Evolutionary conservation across 73 alveolate species (phyloP), one percentile per base, ranked within the genome.

Genomic region (Paramecium bursaria): DNA sequence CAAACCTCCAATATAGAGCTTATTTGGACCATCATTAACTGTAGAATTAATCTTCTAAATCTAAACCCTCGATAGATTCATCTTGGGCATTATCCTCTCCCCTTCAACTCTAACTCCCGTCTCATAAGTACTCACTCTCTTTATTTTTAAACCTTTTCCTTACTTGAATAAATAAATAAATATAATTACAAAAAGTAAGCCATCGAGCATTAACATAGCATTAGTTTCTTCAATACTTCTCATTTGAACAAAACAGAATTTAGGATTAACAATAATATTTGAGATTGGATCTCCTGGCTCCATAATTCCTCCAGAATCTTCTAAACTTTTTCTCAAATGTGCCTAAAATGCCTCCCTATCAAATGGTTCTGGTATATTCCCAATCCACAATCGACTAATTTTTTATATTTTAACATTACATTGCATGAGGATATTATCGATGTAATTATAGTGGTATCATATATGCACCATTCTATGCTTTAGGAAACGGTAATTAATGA

Each of bases 251-350:
- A 67, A 67, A 35, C 82, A 67, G 44, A 39, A 67, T 67, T 67
- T 67, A 0, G 82, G 82, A 4, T 67, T 22, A 3, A 67, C 22
- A 39, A 39, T 11, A 3, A 67, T 47, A 39, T 67, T 19, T 11
- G 50, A 10, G 21, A 67, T 47, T 3, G 82, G 82, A 67, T 67
- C 82, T 67, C 82, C 82, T 7, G 53, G 53, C 4, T 67, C 82
- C 6, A 67, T 22, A 5, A 42, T 35, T 13, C 50, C 82, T 21
- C 57, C 57, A 7, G 26, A 44, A 7, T 27, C 17, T 42, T 67
- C 82, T 47, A 67, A 39, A 13, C 22, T 15, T 67, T 31, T 19
- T 19, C 57, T 67, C 0, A 67, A 31, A n/a, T 67, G 44, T 30
- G 33, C 21, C 25, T 67, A 47, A 3, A 67, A 42, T 15, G 33